Evolutionary conservation across 1,284 basidiomycete genomes (phyloP).

Genomic region (Porodaedalea pini): DNA sequence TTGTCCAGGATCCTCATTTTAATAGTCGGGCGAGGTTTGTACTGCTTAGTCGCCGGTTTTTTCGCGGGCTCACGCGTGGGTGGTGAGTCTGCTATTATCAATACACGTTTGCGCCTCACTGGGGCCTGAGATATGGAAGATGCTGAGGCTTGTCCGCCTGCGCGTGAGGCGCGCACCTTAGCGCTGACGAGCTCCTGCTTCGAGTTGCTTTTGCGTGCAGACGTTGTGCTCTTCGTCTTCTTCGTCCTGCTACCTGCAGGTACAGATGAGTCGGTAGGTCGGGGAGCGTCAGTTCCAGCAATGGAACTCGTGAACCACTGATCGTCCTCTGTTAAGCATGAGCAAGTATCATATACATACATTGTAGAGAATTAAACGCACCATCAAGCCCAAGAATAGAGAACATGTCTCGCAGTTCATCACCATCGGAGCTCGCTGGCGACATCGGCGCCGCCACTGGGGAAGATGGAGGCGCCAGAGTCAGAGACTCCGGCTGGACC

Average conservation of each 20-base stretch:
- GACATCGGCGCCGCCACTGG: slow-evolving; percentile 3
- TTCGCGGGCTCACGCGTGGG: not conserved
- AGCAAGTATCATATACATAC: not conserved
- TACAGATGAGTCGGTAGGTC: not conserved
- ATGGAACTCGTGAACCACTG: not conserved
- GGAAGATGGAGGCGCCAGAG: slow-evolving; percentile 8
- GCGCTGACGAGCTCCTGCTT: not conserved
- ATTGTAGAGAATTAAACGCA: slow-evolving; percentile 21
- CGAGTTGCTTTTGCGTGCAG: not conserved
- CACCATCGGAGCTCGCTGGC: slow-evolving; percentile 23
- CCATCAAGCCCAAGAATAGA: slow-evolving; percentile 31
- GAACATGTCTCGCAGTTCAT: slow-evolving; percentile 33
- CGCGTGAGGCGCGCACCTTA: not conserved
- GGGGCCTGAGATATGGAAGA: slow-evolving; percentile 1
- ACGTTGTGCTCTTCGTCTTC: slow-evolving; percentile 1
- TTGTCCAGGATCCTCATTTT: slow-evolving; percentile 15
- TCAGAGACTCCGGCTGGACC: slow-evolving; percentile 11
- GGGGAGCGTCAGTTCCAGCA: not conserved
- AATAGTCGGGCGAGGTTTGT: not conserved
- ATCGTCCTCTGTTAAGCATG: not conserved
- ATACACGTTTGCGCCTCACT: not conserved
- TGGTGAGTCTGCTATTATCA: not conserved
- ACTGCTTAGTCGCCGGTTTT: not conserved
- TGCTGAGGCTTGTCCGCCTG: not conserved
- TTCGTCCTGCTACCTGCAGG: not conserved